Conservation (phyloP, 2,329 filamentous ascomycete genomes). For the Exserohilum turcica region DNA sequence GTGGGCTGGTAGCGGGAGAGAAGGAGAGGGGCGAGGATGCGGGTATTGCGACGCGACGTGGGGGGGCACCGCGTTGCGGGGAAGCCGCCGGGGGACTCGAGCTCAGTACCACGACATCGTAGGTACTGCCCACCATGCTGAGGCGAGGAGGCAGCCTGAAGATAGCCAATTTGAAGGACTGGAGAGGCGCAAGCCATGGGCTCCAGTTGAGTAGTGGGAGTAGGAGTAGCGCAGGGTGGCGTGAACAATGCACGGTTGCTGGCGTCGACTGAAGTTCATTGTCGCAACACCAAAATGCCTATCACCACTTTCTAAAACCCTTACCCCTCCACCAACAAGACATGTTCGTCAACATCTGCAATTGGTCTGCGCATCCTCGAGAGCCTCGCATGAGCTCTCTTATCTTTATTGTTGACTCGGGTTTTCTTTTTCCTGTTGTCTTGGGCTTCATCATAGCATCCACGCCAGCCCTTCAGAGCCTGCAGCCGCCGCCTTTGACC, state of each 20-base stretch:
- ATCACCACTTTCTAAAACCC: slow-evolving; percentile 3
- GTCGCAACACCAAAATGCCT: slow-evolving; percentile 11
- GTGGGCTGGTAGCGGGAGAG: slow-evolving; percentile 29
- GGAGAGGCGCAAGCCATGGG: slow-evolving; percentile 5
- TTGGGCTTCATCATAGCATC: not conserved
- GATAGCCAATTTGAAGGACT: slow-evolving; percentile 7
- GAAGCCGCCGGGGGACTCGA: slow-evolving; percentile 41
- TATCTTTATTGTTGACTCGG: not conserved
- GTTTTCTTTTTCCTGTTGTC: not conserved
- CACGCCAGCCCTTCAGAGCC: not conserved
- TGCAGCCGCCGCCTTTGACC: not conserved
- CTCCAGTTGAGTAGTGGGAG: not conserved
- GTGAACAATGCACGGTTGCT: slow-evolving; percentile 9
- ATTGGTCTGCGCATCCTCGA: not conserved
- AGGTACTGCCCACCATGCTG: slow-evolving; percentile 33
- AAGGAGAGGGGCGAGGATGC: slow-evolving; percentile 29
- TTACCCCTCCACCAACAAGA: slow-evolving; percentile 5
- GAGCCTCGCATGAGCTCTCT: not conserved
- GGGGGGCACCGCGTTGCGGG: slow-evolving; percentile 22
- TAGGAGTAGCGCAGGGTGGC: not conserved
- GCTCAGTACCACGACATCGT: slow-evolving; percentile 37
- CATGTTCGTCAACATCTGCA: not conserved
- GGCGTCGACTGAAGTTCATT: slow-evolving; percentile 5
- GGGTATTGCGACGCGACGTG: slow-evolving; percentile 39
- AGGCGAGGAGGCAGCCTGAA: slow-evolving; percentile 16